phyloP scores from a whole-genome alignment of 768 basidiomycete species.

The Cantharellus anzutake region DNA sequence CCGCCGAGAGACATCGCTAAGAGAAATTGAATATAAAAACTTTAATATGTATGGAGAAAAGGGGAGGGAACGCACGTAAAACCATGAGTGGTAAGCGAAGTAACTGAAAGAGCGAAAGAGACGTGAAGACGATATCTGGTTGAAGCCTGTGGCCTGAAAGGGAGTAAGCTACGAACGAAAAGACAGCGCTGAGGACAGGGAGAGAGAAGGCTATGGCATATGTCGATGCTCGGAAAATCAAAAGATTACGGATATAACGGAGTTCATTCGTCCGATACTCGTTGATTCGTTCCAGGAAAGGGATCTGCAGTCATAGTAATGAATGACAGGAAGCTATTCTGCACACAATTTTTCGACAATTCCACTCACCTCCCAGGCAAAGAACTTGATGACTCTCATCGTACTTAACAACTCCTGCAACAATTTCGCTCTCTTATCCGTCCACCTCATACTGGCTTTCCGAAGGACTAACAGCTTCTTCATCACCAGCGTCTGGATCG shows the following conservation, averaged over 20 bases:
- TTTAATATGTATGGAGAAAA: conserved; percentile 10
- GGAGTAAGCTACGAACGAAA: conserved; percentile 50
- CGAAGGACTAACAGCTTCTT: conserved; percentile 34
- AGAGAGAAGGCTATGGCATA: conserved; percentile 41
- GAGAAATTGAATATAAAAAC: conserved; percentile 20
- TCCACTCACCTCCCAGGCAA: conserved; percentile 1
- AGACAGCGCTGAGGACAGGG: conserved; percentile 61
- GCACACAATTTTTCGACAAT: conserved; percentile 35
- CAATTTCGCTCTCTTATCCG: conserved; percentile 41
- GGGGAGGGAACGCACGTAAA: conserved; percentile 18
- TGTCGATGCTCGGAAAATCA: conserved; percentile 39
- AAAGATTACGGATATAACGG: conserved; percentile 42
- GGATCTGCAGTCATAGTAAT: conserved; percentile 28
- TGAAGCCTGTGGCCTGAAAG: conserved; percentile 46
- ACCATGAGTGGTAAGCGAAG: conserved; percentile 70
- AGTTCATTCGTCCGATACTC: conserved; percentile 28
- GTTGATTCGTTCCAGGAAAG: conserved; percentile 38
- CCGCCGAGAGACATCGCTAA: conserved; percentile 26
- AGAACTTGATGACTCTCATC: conserved; percentile 1
- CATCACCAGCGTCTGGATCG: conserved; percentile 46
- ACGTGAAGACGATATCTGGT: conserved; percentile 63
- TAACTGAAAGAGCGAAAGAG: conserved; percentile 69
- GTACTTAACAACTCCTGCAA: conserved; percentile 42
- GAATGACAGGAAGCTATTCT: not conserved
- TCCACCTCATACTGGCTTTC: conserved; percentile 37